Conservation (phyloP, 805 yeast species). For the Sugiyamaella chiloensis region DNA sequence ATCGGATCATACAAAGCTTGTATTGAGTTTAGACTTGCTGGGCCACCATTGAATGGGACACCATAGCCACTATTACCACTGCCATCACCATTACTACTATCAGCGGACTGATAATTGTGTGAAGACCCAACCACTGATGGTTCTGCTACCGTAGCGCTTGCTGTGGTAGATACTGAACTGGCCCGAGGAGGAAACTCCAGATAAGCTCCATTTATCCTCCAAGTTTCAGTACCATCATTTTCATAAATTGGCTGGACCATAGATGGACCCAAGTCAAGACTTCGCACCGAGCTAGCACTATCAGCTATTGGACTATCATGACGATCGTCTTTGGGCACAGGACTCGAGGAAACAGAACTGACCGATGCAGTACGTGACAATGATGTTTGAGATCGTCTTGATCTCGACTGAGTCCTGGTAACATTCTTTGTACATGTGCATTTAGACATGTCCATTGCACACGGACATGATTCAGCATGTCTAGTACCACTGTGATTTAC, state of each 20-base stretch:
- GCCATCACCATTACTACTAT: not conserved
- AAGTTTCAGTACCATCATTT: conserved; percentile 86
- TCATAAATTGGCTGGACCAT: conserved; percentile 98
- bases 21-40: not conserved
- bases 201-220: not conserved
- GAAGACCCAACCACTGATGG: not conserved
- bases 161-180: too few relatives aligned
- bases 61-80: not conserved
- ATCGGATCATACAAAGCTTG: not conserved
- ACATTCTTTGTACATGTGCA: conserved; percentile 25
- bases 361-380: conserved; percentile 2
- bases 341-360: conserved; percentile 3
- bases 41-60: not conserved
- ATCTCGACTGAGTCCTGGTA: not conserved
- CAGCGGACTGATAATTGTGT: not conserved
- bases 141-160: too few relatives aligned
- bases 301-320: not conserved
- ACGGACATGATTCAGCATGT: conserved; percentile 24
- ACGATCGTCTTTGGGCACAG: not conserved
- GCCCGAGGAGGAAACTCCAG: not conserved
- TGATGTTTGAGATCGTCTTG: not conserved
- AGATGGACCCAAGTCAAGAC: conserved; percentile 81
- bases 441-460: conserved; percentile 18
- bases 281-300: conserved; percentile 3
- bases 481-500: conserved; percentile 5